phyloP scores from a whole-genome alignment of 306 rosid genomes.

The Styphnolobium japonicum region DNA sequence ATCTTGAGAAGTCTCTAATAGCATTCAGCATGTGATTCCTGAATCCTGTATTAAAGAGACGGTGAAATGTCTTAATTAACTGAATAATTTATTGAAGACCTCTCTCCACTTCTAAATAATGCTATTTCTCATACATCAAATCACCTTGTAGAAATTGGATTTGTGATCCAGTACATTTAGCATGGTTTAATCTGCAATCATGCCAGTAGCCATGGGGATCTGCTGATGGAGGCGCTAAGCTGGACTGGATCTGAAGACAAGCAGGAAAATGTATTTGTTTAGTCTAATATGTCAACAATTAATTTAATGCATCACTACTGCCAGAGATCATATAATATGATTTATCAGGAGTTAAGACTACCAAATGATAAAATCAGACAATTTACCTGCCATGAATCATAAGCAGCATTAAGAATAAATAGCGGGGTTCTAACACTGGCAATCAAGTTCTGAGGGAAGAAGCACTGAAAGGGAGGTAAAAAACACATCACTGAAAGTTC shows the following conservation, averaged over 20 bases:
- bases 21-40: slow-evolving; percentile 76
- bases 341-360: background rate
- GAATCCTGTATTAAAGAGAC: slow-evolving; percentile 53
- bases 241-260: slow-evolving; percentile 72
- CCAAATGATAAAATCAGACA: background rate
- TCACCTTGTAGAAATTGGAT: slow-evolving; percentile 80
- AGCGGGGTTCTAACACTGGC: slow-evolving; percentile 67
- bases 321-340: background rate
- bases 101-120: background rate
- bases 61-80: background rate
- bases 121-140: background rate
- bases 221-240: slow-evolving; percentile 89
- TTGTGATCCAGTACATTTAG: slow-evolving; percentile 65
- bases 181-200: slow-evolving; percentile 76
- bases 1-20: slow-evolving; percentile 52
- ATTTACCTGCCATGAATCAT: slow-evolving; percentile 96
- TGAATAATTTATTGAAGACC: background rate
- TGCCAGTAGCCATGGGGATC: slow-evolving; percentile 92
- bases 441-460: slow-evolving; percentile 91
- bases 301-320: background rate
- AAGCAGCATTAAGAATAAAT: slow-evolving; percentile 90
- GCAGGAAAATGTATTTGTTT: background rate
- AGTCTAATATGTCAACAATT: background rate
- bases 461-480: slow-evolving; percentile 57
- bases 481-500: slow-evolving; percentile 14